Base-by-base conservation (phyloP, 1,284 basidiomycete genomes). In the Somion occarium region DNA sequence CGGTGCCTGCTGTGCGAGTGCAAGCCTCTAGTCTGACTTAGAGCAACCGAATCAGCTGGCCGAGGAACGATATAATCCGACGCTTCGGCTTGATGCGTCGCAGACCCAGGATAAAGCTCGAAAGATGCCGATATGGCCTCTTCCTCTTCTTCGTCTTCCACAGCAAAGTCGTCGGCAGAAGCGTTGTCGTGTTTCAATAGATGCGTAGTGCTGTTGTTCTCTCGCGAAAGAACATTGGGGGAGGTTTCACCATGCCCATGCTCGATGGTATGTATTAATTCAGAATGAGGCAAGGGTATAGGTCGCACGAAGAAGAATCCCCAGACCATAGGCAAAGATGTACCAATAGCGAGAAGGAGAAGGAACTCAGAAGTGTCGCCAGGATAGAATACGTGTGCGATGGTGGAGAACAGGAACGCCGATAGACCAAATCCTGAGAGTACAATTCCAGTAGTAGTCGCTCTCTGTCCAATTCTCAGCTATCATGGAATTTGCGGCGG, bases 401-500 rank as follows among this genome's bases (percentile, higher is more conserved):
- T 64, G 0, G 79, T 75, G 20, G 85, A 85, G 68, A 92, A 93
- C 52, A 86, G 72, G 68, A 92, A 91, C 0, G 90, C 91, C 5
- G 87, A 90, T 3, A 93, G 74, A 0, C 91, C 91, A 53, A 91
- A 91, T n/a, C 88, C 91, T 0, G 88, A 88, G 15, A 91, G 70
- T 19, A 92, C 88, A 13, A 88, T 64, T 2, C 84, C 85, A 1
- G 85, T 88, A 1, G 84, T 79, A 0, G 83, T 80, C 1, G 84
- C 89, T 34, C 89, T 74, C 83, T 83, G 48, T 7, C 24, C 20
- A 38, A 37, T 15, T n/a, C 26, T 5, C 3, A 38, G n/a, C n/a
- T n/a, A n/a, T n/a, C 5, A 34, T 34, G 30, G 30, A 34, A 34
- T 34, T n/a, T n/a, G n/a, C n/a, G n/a, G n/a, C n/a, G n/a, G n/a